phyloP scores from a whole-genome alignment of 2,329 filamentous ascomycete genomes.

The Fusarium sp. region DNA sequence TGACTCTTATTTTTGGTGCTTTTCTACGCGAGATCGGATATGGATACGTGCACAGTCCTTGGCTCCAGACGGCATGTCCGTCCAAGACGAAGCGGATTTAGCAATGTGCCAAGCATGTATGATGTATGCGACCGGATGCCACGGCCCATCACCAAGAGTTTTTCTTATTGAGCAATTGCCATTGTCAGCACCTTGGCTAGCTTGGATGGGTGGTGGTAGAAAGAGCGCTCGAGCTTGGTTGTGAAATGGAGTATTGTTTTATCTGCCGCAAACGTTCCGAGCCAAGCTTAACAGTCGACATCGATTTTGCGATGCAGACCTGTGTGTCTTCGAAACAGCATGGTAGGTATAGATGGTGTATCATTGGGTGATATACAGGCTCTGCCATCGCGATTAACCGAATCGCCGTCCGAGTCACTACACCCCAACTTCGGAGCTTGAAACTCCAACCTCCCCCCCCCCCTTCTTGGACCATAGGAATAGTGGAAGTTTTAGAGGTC shows the following conservation, averaged over 20 bases:
- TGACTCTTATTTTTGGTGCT: slow-evolving; percentile 40
- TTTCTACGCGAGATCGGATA: slow-evolving; percentile 1
- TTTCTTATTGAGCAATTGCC: slow-evolving; percentile 2
- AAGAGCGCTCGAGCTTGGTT: too few relatives aligned
- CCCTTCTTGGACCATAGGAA: slow-evolving; percentile 1
- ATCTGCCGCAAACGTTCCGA: slow-evolving; percentile 19
- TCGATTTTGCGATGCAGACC: neutral
- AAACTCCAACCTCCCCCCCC: slow-evolving; percentile 36
- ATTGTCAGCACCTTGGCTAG: neutral
- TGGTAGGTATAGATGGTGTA: slow-evolving; percentile 7
- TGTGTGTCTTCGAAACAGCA: slow-evolving; percentile 15
- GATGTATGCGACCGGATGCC: slow-evolving; percentile 44
- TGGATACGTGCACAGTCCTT: slow-evolving; percentile 31
- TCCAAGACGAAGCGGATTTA: slow-evolving; percentile 34
- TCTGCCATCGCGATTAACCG: slow-evolving; percentile 9
- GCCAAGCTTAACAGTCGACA: neutral
- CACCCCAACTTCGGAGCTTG: slow-evolving; percentile 29
- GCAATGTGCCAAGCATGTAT: slow-evolving; percentile 39
- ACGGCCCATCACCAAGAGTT: slow-evolving; percentile 42
- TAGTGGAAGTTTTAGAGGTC: slow-evolving; percentile 7
- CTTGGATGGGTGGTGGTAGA: neutral
- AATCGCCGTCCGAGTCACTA: slow-evolving; percentile 26
- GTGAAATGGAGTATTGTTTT: neutral
- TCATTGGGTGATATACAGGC: slow-evolving; percentile 11
- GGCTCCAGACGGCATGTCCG: slow-evolving; percentile 43